Evolutionary conservation across 345 rosid genomes (phyloP).

Genomic region (Eucalyptus pauciflora): DNA sequence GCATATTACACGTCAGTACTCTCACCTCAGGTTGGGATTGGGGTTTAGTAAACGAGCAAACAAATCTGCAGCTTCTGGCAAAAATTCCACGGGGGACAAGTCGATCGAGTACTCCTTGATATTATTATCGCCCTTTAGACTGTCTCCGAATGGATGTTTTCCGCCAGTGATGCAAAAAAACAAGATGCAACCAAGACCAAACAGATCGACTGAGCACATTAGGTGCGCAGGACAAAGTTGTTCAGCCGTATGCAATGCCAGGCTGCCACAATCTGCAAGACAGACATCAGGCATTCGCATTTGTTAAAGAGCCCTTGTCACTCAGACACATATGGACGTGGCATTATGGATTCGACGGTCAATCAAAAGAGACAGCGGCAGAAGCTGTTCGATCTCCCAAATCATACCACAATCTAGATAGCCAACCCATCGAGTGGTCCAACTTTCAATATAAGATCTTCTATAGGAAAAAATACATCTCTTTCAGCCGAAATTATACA

Average conservation of each 20-base stretch:
- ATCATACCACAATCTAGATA: background rate
- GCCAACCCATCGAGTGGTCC: background rate
- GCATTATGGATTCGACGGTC: background rate
- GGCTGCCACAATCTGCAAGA: slow-evolving; percentile 77
- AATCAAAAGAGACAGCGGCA: background rate
- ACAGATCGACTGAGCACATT: slow-evolving; percentile 81
- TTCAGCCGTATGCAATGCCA: slow-evolving; percentile 96
- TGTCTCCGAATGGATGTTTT: slow-evolving; percentile 74
- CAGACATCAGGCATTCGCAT: background rate
- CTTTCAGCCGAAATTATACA: background rate
- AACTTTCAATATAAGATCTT: background rate
- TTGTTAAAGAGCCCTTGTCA: background rate
- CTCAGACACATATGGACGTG: background rate
- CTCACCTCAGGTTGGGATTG: slow-evolving; percentile 63
- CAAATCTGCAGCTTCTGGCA: slow-evolving; percentile 76
- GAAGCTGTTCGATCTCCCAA: background rate
- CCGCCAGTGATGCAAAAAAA: slow-evolving; percentile 79
- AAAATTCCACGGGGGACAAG: slow-evolving; percentile 43
- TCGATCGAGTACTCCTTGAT: slow-evolving; percentile 50
- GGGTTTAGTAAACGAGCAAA: slow-evolving; percentile 52
- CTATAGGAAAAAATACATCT: background rate
- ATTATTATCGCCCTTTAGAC: slow-evolving; percentile 74
- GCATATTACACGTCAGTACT: background rate
- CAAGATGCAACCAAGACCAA: slow-evolving; percentile 83
- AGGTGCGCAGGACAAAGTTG: slow-evolving; percentile 81